A percentile compares a stretch with the other conserved stretches of the same genome.
phyloP scores from a whole-genome alignment of 176 grass and related monocot genomes.

The Zoysia japonica region DNA sequence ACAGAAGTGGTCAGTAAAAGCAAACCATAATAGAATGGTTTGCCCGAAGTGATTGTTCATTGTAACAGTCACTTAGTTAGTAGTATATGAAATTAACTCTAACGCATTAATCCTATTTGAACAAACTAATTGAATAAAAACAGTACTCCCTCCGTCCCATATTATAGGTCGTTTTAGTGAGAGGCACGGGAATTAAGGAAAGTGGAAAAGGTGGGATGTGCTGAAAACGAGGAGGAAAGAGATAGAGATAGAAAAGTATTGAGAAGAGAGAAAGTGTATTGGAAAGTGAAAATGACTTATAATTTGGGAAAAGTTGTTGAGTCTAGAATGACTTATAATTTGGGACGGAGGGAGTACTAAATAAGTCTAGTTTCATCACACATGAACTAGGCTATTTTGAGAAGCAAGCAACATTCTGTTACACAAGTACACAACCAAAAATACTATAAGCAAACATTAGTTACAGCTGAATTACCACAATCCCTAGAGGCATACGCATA shows the following conservation, averaged over 20 bases:
- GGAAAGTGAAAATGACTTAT: too few relatives aligned
- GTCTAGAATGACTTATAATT: too few relatives aligned
- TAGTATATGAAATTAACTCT: neutral
- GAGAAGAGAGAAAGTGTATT: too few relatives aligned
- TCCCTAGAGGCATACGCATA: slow-evolving; percentile 1
- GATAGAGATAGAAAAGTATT: too few relatives aligned
- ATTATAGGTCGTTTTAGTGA: too few relatives aligned
- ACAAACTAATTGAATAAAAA: neutral
- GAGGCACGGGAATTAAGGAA: too few relatives aligned
- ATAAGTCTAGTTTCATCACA: neutral
- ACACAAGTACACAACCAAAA: neutral
- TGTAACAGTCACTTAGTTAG: neutral
- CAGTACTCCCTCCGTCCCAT: too few relatives aligned
- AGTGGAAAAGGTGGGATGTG: too few relatives aligned
- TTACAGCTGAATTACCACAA: neutral
- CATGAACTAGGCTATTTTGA: neutral
- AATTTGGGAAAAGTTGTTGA: too few relatives aligned
- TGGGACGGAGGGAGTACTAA: too few relatives aligned
- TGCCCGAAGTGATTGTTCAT: neutral
- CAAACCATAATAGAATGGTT: neutral
- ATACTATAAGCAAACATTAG: neutral
- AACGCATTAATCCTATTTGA: neutral
- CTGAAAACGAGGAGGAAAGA: too few relatives aligned
- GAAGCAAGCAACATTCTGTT: neutral
- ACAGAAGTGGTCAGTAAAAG: slow-evolving; percentile 22